Conservation (phyloP, 1,284 basidiomycete species). For the Caloboletus inedulis region DNA sequence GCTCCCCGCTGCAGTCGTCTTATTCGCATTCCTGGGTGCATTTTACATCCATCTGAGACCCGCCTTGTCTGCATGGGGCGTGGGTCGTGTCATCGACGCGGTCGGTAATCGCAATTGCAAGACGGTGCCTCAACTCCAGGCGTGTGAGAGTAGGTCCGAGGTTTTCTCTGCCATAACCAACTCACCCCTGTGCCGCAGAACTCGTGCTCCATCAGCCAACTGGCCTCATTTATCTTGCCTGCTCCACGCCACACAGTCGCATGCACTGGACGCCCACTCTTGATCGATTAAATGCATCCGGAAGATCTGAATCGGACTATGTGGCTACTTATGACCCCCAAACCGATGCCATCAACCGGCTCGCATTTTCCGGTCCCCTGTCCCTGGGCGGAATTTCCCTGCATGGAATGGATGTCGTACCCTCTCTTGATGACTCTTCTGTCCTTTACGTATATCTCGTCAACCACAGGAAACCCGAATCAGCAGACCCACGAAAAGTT, state of each 20-base stretch:
- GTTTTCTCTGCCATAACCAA: not conserved
- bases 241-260: constrained; percentile 54
- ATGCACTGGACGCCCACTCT: constrained; percentile 55
- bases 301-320: constrained; percentile 49
- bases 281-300: constrained; percentile 44
- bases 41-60: constrained; percentile 45
- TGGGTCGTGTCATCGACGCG: constrained; percentile 42
- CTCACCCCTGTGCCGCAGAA: constrained; percentile 37
- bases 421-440: constrained; percentile 45
- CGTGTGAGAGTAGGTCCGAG: constrained; percentile 58
- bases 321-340: constrained; percentile 59
- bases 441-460: constrained; percentile 63
- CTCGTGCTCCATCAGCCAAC: constrained; percentile 52
- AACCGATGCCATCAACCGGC: constrained; percentile 44
- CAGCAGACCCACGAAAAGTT: constrained; percentile 37
- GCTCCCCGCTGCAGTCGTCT: constrained; percentile 25
- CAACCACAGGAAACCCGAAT: constrained; percentile 57
- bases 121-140: constrained; percentile 49
- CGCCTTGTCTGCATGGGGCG: constrained; percentile 38
- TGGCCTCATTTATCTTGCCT: constrained; percentile 67
- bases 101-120: constrained; percentile 49
- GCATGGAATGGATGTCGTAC: constrained; percentile 73
- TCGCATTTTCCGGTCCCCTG: constrained; percentile 43
- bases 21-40: constrained; percentile 23
- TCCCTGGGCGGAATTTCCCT: constrained; percentile 48